Evolutionary conservation across 257 asterid genomes (phyloP).

Genomic region (Cynanchum wilfordii): DNA sequence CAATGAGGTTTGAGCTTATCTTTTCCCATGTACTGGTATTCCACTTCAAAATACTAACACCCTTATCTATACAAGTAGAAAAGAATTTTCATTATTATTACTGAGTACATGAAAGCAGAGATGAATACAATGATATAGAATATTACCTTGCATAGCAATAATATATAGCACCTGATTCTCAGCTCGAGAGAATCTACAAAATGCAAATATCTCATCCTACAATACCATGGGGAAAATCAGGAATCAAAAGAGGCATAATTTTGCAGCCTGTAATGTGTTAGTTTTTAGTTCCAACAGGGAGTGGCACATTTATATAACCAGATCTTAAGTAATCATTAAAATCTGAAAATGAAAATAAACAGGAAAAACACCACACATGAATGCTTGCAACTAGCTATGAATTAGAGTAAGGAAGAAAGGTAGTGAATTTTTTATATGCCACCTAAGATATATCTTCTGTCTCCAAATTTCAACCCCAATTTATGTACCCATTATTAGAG

Average conservation of each 20-base stretch:
- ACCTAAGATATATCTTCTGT: too few species aligned
- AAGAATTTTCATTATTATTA: conserved; percentile 11
- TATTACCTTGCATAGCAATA: conserved; percentile 56
- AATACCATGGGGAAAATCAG: conserved; percentile 10
- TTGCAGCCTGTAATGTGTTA: background rate
- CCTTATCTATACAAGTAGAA: conserved; percentile 39
- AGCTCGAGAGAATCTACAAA: conserved; percentile 72
- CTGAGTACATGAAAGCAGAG: conserved; percentile 2
- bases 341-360: background rate
- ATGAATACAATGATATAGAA: conserved; percentile 9
- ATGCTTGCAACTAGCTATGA: background rate
- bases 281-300: background rate
- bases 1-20: conserved; percentile 54
- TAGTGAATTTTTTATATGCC: background rate
- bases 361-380: background rate
- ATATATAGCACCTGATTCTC: conserved; percentile 58
- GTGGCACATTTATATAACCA: background rate
- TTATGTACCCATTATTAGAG: background rate
- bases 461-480: background rate
- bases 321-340: background rate
- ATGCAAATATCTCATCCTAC: conserved; percentile 77
- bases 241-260: background rate
- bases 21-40: conserved; percentile 61
- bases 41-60: conserved; percentile 65
- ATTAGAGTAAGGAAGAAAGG: background rate